Evolutionary conservation across 306 rosid genomes (phyloP).

Genomic region (Sechiopsis laciniata): DNA sequence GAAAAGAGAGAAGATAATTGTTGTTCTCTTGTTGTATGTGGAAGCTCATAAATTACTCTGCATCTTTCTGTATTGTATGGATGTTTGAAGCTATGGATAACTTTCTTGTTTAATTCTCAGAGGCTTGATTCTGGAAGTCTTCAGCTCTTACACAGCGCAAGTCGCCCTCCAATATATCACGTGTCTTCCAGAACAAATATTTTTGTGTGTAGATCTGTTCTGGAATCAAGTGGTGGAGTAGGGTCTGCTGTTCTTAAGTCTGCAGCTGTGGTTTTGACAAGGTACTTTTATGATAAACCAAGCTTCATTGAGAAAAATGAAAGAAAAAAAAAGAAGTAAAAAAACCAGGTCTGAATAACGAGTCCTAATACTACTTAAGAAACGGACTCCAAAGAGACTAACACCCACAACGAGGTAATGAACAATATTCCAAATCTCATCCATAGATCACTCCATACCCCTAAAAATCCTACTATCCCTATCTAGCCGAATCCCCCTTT

Average conservation of each 20-base stretch:
- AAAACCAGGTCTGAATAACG: background rate
- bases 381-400: background rate
- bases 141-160: conserved; percentile 45
- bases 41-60: conserved; percentile 11
- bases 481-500: background rate
- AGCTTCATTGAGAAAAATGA: too few species aligned
- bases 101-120: conserved; percentile 39
- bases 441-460: background rate
- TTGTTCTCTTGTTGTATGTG: background rate
- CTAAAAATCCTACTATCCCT: background rate
- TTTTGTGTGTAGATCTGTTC: conserved; percentile 63
- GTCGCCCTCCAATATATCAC: conserved; percentile 41
- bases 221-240: conserved; percentile 59
- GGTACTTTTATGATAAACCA: conserved; percentile 31
- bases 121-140: conserved; percentile 52
- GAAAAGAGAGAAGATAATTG: background rate
- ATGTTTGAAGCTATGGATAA: conserved; percentile 25
- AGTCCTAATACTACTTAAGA: background rate
- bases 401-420: background rate
- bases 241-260: conserved; percentile 54
- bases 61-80: conserved; percentile 7
- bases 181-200: conserved; percentile 55
- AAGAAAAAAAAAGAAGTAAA: too few species aligned
- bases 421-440: background rate
- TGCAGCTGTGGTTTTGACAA: conserved; percentile 54